Base-by-base conservation (phyloP, 805 yeast genomes). In the Yamadazyma sp. region DNA sequence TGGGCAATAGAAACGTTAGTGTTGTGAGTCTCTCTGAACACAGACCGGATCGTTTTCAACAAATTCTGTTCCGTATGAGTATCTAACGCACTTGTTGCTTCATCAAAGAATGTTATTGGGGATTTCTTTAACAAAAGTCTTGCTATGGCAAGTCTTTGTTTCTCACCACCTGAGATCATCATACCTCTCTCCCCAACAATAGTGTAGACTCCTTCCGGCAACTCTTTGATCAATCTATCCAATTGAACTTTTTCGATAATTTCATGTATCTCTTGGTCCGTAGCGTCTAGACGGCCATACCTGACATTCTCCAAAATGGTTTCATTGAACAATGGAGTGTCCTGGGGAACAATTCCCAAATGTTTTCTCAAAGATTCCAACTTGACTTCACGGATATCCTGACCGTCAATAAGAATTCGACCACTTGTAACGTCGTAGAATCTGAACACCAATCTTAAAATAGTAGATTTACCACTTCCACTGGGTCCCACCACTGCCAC, bases 131-230 rank as follows among this genome's bases (percentile, higher is more conserved):
- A 64, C 29, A 93, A 60, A n/a, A 93, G 77, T 46, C 99, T 73
- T 1, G 97, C 93, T 47, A 93, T 88, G 0, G 99, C 98, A 28
- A 93, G 69, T 45, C 99, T 70, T 62, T 93, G 99, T 58, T 93
- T 90, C 59, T 93, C 99, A 44, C 99, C 99, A n/a, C 99, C 99
- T 17, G 96, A 88, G 32, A 93, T 90, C 99, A 93, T 93, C 75
- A 93, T 74, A n/a, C 99, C 99, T 55, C 95, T 71, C 60, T 93
- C 99, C 33, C 99, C 99, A 12, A 93, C 99, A 41, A 86, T 70
- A 0, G 98, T 93, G 19, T 83, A 69, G 27, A 76, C 67, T 1
- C 97, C 96, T 10, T 85, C 84, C 0, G 99, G 98, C 32, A 93
- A 62, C 29, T 81, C 85, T 5, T 59, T 49, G 11, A 91, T 71